A percentile compares a stretch with the other conserved stretches of the same genome.
phyloP scores from a whole-genome alignment of 805 yeast genomes.

The Zygosaccharomyces pseudorouxii region DNA sequence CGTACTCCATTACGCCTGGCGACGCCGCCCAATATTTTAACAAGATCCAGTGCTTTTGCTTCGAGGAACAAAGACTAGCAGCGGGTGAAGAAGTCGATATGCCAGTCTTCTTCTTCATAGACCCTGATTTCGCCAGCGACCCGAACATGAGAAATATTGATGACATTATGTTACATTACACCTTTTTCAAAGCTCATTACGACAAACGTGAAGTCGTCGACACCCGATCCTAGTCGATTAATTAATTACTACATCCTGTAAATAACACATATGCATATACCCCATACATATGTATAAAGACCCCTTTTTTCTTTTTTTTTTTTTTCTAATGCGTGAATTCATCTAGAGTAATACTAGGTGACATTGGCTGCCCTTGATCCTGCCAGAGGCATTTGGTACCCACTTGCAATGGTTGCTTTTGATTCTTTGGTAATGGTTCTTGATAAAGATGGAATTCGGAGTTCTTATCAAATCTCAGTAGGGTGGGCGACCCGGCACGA shows the following conservation, averaged over 20 bases:
- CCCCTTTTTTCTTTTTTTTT: not conserved
- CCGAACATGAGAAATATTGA: constrained; percentile 89
- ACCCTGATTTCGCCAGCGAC: constrained; percentile 91
- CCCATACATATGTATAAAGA: not conserved
- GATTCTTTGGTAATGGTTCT: constrained; percentile 30
- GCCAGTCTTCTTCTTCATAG: constrained; percentile 97
- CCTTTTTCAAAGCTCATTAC: constrained; percentile 69
- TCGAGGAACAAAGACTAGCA: constrained; percentile 87
- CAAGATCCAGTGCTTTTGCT: constrained; percentile 96
- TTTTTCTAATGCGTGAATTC: constrained; percentile 15
- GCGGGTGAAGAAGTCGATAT: constrained; percentile 98
- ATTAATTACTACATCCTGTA: constrained; percentile 3
- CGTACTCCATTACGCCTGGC: constrained; percentile 94
- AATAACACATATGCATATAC: constrained; percentile 6
- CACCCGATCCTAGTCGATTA: not conserved
- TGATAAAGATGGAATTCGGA: constrained; percentile 26
- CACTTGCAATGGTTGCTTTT: not conserved
- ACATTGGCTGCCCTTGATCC: constrained; percentile 5
- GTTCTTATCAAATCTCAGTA: constrained; percentile 25
- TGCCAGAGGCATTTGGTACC: constrained; percentile 1
- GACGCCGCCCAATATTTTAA: constrained; percentile 94
- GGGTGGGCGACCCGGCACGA: constrained; percentile 29
- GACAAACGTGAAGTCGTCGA: constrained; percentile 23
- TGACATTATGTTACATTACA: constrained; percentile 85
- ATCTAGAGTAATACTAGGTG: constrained; percentile 22